phyloP scores from a whole-genome alignment of 192 early-diverging fungal species.

The Kappamyces sp. region DNA sequence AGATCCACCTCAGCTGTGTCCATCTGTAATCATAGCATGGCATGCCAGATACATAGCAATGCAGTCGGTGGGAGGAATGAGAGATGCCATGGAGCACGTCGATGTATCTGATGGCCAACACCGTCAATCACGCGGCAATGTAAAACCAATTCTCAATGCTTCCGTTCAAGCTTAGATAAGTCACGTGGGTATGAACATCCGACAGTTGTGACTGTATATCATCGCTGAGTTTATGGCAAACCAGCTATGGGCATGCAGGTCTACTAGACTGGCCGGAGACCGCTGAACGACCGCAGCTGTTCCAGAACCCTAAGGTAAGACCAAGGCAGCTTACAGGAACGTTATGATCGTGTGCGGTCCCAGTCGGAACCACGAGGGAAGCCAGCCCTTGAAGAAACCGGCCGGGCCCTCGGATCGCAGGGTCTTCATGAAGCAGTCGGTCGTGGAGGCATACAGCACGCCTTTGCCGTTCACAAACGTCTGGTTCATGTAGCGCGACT shows the following conservation, averaged over 20 bases:
- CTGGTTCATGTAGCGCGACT: conserved; percentile 80
- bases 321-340: too few relatives aligned
- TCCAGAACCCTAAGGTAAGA: conserved; percentile 76
- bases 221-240: neutral
- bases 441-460: conserved; percentile 13
- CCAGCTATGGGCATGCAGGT: neutral
- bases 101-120: too few relatives aligned
- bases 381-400: conserved; percentile 80
- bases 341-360: conserved; percentile 82
- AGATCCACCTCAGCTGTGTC: too few relatives aligned
- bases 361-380: conserved; percentile 71
- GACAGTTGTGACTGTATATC: neutral
- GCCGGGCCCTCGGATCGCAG: conserved; percentile 58
- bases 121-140: too few relatives aligned
- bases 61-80: too few relatives aligned
- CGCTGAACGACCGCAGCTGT: conserved; percentile 31
- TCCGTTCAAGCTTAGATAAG: neutral
- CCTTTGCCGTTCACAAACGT: conserved; percentile 31
- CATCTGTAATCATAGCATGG: too few relatives aligned
- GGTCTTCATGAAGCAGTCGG: conserved; percentile 37
- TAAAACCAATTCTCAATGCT: too few relatives aligned
- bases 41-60: too few relatives aligned
- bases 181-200: neutral
- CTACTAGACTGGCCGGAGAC: conserved; percentile 9
- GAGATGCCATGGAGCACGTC: too few relatives aligned